A percentile compares a stretch with the other conserved stretches of the same genome.
Conservation (phyloP, 768 basidiomycete genomes). For the Neoboletus brunneissimus region DNA sequence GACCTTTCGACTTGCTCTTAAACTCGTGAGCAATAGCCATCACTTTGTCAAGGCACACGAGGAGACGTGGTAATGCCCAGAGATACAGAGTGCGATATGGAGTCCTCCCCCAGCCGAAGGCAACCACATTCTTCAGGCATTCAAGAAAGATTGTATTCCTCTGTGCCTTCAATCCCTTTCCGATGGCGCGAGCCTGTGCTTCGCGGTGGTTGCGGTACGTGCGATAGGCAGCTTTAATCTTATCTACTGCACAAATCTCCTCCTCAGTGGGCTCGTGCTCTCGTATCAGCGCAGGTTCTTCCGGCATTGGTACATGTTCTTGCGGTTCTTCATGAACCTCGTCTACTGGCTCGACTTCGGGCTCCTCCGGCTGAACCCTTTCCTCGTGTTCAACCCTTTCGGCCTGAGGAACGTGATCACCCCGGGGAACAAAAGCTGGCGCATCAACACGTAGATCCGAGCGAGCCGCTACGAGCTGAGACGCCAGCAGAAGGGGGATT, state of each 20-base stretch:
- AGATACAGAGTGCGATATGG: conserved; percentile 39
- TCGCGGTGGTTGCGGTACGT: conserved; percentile 2
- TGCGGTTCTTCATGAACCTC: conserved; percentile 14
- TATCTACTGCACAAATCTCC: conserved; percentile 25
- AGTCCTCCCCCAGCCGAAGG: conserved; percentile 27
- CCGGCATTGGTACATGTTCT: conserved; percentile 4
- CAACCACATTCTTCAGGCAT: conserved; percentile 29
- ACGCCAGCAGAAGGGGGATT: conserved; percentile 29
- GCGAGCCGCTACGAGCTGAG: conserved; percentile 13
- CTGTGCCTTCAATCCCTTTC: conserved; percentile 22
- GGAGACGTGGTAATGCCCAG: conserved; percentile 39
- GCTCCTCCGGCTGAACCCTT: neutral
- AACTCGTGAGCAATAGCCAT: conserved; percentile 21
- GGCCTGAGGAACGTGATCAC: neutral
- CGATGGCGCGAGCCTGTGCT: conserved; percentile 7
- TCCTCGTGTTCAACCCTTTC: too few relatives aligned
- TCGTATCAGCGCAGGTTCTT: conserved; percentile 15
- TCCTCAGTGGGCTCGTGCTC: conserved; percentile 23
- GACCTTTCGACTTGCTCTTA: conserved; percentile 34
- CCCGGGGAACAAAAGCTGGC: conserved; percentile 15
- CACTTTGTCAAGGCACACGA: conserved; percentile 40
- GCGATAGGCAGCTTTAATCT: conserved; percentile 22
- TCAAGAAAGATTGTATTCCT: conserved; percentile 23
- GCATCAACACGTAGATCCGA: conserved; percentile 13
- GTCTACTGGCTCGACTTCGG: conserved; percentile 2